Evolutionary conservation across 257 asterid species (phyloP), one percentile per base, ranked within the genome.

Genomic region (Solanum neorickii): DNA sequence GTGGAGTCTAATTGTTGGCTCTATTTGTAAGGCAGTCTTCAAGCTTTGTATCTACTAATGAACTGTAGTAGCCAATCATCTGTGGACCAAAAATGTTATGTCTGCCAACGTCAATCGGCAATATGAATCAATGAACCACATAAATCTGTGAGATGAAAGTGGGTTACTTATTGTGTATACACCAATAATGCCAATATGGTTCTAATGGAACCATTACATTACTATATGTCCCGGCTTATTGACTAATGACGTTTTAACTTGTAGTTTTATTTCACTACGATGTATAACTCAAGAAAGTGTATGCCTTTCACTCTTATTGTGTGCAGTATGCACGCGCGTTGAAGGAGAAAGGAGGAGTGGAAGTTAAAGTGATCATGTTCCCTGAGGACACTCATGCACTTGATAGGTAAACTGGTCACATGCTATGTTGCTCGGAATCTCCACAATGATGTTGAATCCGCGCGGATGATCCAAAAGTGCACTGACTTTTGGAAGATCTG

Each of bases 291-390:
- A 29, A 47, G 85, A 80, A 78, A 77, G 62, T 46, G 41, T 78
- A 4, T 49, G 85, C 20, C 52, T 78, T 80, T 27, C 85, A 9
- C 68, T 82, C 68, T 49, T 29, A 49, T 56, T 44, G 2, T n/a
- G 47, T 31, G 88, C 88, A 96, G 99, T 97, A 93, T 88, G 98
- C 94, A 33, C 94, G 98, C 9, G 98, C 98, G 3, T 87, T 97
- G 49, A 94, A 92, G 93, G 97, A 97, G 92, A 93, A 85, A 90
- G 99, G 99, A 27, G 95, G 99, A 27, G 95, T 91, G 1, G 92
- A 91, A 85, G 94, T 92, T 2, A 97, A 96, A 93, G 91, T 96
- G 83, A 89, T 97, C 16, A 60, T 95, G 90, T 97, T 96, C 89
- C 99, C 99, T 27, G 91, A 92, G 41, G 99, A 97, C 85, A 83